Base-by-base conservation (phyloP, 2,329 filamentous ascomycete species). In the Pseudogymnoascus verrucosus region DNA sequence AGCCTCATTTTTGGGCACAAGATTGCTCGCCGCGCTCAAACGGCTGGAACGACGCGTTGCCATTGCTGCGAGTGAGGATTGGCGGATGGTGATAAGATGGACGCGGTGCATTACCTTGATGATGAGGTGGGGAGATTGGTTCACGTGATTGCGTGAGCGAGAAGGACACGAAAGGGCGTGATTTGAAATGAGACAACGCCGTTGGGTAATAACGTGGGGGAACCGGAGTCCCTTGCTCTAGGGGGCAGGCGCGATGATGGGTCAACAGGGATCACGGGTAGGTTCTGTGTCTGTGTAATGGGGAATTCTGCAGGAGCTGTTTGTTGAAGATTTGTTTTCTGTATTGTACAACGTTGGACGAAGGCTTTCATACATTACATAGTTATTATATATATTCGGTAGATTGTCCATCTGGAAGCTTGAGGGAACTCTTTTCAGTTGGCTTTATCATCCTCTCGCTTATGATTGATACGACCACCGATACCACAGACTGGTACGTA, bases 11-110 rank as follows among this genome's bases (percentile, higher is more conserved):
- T 47, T 47, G 1, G 42, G 11, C 5, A 47, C 4, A 7, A 47
- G 42, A 31, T 26, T 16, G 3, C 7, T 16, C 21, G 36, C 60
- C 1, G 60, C 21, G 39, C 61, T 62, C 40, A 62, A 23, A 5
- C 61, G 37, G 14, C 12, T 37, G 26, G 61, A 62, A 2, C 61
- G 36, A 31, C 61, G 61, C 42, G 61, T 23, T 47, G 37, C 60
- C 60, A 62, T 62, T 28, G 31, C 12, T 4, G 5, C 5, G 23
- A 62, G 16, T 10, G 39, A 21, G 21, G 19, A 12, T 5, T 23
- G 42, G 21, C 3, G 11, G 21, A 37, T 47, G 21, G 42, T 26
- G 21, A 47, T 5, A 5, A 2, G 16, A 21, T 3, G 5, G 42
- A 47, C 42, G 42, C 19, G 42, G n/a, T 47, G 42, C 42, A 47